A percentile compares a stretch with the other conserved stretches of the same genome.
Conservation (phyloP, 208 protist species). For the Leptomonas pyrrhocoris region DNA sequence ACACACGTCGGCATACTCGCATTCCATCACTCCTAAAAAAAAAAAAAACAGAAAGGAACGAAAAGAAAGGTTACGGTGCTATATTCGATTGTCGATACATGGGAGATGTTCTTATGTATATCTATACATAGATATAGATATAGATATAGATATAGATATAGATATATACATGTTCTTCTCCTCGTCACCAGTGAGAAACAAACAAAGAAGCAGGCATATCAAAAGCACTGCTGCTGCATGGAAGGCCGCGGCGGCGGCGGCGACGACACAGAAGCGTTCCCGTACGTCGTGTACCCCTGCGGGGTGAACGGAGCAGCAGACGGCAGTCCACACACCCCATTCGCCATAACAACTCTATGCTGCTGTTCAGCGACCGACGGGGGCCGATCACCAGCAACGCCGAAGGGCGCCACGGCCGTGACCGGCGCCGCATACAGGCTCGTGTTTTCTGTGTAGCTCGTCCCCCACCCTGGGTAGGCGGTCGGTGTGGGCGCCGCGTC, state of each 20-base stretch:
- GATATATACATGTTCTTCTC: too few species aligned
- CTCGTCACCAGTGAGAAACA: neutral
- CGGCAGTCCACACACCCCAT: neutral
- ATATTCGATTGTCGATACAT: too few species aligned
- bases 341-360: neutral
- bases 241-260: neutral
- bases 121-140: neutral
- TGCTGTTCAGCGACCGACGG: conserved; percentile 11
- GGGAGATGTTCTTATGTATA: too few species aligned
- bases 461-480: too few species aligned
- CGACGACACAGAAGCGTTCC: too few species aligned
- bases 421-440: neutral
- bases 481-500: neutral
- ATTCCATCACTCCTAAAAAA: too few species aligned
- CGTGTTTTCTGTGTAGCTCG: neutral
- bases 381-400: too few species aligned
- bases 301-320: neutral
- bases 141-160: neutral
- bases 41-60: too few species aligned
- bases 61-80: too few species aligned
- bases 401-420: neutral
- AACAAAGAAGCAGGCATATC: too few species aligned
- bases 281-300: neutral
- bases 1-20: too few species aligned
- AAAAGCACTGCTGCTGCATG: neutral